phyloP scores from a whole-genome alignment of 371 early-diverging fungal species.

The Actinomucor elegans region DNA sequence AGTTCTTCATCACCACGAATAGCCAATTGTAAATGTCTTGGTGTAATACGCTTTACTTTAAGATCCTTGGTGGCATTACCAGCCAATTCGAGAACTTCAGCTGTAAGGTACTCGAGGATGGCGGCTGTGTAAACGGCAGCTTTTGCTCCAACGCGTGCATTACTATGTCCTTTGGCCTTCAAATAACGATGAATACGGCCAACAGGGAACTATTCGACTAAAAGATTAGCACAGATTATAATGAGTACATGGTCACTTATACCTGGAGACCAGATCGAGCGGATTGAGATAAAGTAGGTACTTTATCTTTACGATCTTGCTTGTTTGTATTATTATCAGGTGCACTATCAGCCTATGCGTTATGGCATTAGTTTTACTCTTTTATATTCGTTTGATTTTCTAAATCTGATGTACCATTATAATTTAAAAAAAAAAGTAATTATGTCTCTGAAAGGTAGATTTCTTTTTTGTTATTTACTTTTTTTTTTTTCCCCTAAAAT shows the following conservation, averaged over 20 bases:
- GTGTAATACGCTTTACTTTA: slow-evolving; percentile 89
- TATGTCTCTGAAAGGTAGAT: too few relatives aligned
- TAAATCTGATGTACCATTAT: too few relatives aligned
- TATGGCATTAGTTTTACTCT: too few relatives aligned
- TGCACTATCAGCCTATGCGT: slow-evolving; percentile 50
- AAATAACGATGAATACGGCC: slow-evolving; percentile 91
- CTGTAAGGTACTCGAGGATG: slow-evolving; percentile 88
- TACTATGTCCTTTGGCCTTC: slow-evolving; percentile 74
- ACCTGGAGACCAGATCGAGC: slow-evolving; percentile 71
- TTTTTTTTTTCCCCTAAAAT: too few relatives aligned
- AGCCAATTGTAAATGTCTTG: slow-evolving; percentile 87
- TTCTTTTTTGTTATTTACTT: too few relatives aligned
- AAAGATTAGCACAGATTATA: too few relatives aligned
- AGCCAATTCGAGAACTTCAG: slow-evolving; percentile 89
- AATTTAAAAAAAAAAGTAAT: too few relatives aligned
- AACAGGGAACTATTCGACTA: slow-evolving; percentile 70
- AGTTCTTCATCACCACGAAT: slow-evolving; percentile 92
- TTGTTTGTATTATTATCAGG: slow-evolving; percentile 27
- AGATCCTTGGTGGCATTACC: slow-evolving; percentile 91
- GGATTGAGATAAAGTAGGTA: slow-evolving; percentile 59
- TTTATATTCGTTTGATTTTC: too few relatives aligned
- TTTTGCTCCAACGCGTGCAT: slow-evolving; percentile 86
- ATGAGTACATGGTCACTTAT: too few relatives aligned
- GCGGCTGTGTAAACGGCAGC: slow-evolving; percentile 93
- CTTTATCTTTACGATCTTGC: slow-evolving; percentile 48